Evolutionary conservation across 192 early-diverging fungal genomes (phyloP).

Genomic region (Entomortierella parvispora): DNA sequence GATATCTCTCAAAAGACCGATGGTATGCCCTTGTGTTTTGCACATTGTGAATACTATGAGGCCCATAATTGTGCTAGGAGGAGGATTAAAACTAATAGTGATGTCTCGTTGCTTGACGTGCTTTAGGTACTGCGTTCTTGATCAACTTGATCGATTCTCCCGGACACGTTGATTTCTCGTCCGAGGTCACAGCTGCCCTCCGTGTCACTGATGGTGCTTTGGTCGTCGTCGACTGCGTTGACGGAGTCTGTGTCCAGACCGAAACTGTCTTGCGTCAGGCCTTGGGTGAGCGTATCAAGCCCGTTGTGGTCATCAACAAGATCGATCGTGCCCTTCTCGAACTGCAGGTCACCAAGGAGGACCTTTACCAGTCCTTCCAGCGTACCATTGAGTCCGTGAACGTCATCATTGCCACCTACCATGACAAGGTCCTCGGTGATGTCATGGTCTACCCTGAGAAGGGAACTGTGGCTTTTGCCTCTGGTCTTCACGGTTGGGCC

Average conservation of each 20-base stretch:
- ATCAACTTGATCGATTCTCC: slow-evolving; percentile 99
- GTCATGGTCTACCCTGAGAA: slow-evolving; percentile 92
- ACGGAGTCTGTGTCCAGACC: slow-evolving; percentile 98
- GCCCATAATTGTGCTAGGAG: too few relatives aligned
- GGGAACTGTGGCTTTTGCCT: slow-evolving; percentile 97
- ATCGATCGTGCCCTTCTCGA: slow-evolving; percentile 98
- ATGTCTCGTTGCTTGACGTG: neutral
- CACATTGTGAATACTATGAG: too few relatives aligned
- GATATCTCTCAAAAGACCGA: slow-evolving; percentile 91
- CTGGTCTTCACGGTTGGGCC: slow-evolving; percentile 99
- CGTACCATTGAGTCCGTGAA: slow-evolving; percentile 98
- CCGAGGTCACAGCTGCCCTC: slow-evolving; percentile 98
- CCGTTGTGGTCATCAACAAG: slow-evolving; percentile 99
- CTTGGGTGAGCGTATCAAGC: slow-evolving; percentile 97
- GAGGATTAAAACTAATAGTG: neutral
- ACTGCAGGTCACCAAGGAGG: slow-evolving; percentile 95
- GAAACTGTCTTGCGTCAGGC: slow-evolving; percentile 99
- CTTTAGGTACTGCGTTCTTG: slow-evolving; percentile 85
- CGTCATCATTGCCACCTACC: slow-evolving; percentile 97
- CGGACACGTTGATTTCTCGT: slow-evolving; percentile 99
- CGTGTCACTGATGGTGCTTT: slow-evolving; percentile 99
- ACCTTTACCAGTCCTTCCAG: slow-evolving; percentile 91
- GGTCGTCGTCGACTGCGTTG: slow-evolving; percentile 98
- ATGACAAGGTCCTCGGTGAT: slow-evolving; percentile 88
- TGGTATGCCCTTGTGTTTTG: slow-evolving; percentile 54